Conservation (phyloP, 257 asterid species). For the Solanum chiquidenum region DNA sequence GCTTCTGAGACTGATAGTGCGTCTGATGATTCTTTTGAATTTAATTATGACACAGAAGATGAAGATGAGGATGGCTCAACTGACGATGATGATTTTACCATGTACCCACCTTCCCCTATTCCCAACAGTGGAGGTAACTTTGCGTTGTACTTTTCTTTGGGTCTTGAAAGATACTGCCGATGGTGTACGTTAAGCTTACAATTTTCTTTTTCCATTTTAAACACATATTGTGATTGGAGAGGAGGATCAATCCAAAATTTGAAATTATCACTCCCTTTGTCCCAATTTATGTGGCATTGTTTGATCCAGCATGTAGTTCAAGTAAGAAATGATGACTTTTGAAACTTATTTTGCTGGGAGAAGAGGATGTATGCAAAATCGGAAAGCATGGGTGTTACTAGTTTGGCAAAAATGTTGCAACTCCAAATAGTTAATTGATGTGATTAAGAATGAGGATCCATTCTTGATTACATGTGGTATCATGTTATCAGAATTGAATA, state of each 20-base stretch:
- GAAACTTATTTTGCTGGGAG: neutral
- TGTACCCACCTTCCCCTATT: slow-evolving; percentile 40
- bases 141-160: neutral
- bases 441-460: neutral
- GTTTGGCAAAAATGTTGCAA: neutral
- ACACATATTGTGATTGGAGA: neutral
- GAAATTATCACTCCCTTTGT: neutral
- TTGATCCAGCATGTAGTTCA: neutral
- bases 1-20: slow-evolving; percentile 29
- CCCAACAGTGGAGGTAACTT: slow-evolving; percentile 71
- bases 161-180: neutral
- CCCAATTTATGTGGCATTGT: neutral
- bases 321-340: neutral
- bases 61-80: slow-evolving; percentile 40
- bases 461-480: neutral
- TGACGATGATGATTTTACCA: slow-evolving; percentile 35
- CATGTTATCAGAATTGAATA: neutral
- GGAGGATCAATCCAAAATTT: neutral
- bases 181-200: neutral
- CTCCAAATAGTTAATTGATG: neutral
- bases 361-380: neutral
- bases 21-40: slow-evolving; percentile 29
- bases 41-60: slow-evolving; percentile 31
- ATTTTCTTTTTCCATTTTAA: neutral
- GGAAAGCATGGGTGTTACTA: neutral